Evolutionary conservation across 208 protist genomes (phyloP).

Genomic region (Lotmaria passim): DNA sequence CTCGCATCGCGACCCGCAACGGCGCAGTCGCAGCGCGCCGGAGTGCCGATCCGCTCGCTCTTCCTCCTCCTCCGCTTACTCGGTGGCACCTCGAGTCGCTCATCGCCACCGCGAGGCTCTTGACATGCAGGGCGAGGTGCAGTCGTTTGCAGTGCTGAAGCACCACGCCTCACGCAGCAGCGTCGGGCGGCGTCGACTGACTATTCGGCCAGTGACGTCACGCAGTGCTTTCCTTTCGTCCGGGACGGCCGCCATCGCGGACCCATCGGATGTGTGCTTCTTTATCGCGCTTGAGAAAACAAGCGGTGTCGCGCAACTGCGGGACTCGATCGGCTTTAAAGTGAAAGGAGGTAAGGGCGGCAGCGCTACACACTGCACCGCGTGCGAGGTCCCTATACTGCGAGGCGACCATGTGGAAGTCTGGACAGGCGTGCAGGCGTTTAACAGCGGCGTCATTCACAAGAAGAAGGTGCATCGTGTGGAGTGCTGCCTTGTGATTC

Average conservation of each 20-base stretch:
- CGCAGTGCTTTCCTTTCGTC: background rate
- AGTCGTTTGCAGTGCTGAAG: constrained; percentile 53
- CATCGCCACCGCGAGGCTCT: background rate
- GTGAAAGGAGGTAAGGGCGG: constrained; percentile 1
- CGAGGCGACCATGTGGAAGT: constrained; percentile 45
- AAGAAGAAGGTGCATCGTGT: constrained; percentile 40
- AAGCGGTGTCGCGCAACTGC: background rate
- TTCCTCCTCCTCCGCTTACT: background rate
- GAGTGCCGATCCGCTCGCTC: background rate
- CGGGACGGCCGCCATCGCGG: background rate
- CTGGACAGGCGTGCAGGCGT: constrained; percentile 47
- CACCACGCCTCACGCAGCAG: constrained; percentile 66
- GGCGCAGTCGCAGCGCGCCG: constrained; percentile 17
- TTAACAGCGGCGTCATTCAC: constrained; percentile 61
- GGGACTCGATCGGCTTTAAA: constrained; percentile 3
- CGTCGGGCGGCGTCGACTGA: constrained; percentile 45
- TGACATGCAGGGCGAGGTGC: background rate
- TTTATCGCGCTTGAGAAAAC: constrained; percentile 29
- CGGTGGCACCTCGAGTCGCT: too few relatives aligned
- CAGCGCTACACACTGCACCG: constrained; percentile 4
- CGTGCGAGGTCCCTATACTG: constrained; percentile 37
- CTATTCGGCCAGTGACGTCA: constrained; percentile 17
- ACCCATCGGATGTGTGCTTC: background rate
- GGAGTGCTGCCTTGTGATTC: constrained; percentile 61
- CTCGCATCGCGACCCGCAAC: background rate